Percentiles rank a stretch among this genome's conserved stretches.
These are phyloP conservation scores for Gonium pectorale DNA, from an alignment of 139 green algal species.

Conservation along the genomic window DNA sequence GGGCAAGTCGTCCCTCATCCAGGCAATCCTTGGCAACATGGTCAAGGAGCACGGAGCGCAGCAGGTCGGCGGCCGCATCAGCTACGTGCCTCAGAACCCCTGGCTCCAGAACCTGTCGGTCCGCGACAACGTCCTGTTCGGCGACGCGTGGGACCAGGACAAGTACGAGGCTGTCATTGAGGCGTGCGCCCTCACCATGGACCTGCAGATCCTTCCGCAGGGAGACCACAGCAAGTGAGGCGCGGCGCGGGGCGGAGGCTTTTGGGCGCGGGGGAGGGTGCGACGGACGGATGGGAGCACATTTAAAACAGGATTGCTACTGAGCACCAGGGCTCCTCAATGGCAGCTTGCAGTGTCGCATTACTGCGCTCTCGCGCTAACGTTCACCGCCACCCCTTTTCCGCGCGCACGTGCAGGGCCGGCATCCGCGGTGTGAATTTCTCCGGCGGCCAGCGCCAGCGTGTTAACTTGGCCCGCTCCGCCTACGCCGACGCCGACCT, in stretches of 20 bases:
- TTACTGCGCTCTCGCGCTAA: neutral
- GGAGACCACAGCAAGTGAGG: constrained; percentile 65
- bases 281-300: neutral
- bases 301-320: neutral
- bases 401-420: constrained; percentile 26
- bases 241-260: neutral
- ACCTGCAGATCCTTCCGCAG: constrained; percentile 78
- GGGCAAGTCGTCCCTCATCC: constrained; percentile 61
- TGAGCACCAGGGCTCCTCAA: neutral
- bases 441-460: constrained; percentile 67
- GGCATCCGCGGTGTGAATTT: constrained; percentile 72
- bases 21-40: constrained; percentile 71
- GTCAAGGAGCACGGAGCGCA: constrained; percentile 44
- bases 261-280: constrained; percentile 57
- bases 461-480: constrained; percentile 56
- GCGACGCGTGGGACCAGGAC: constrained; percentile 60
- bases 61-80: constrained; percentile 47
- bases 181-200: constrained; percentile 71
- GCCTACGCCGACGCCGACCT: constrained; percentile 68
- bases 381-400: neutral
- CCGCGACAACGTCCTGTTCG: constrained; percentile 85
- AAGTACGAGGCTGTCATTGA: constrained; percentile 67
- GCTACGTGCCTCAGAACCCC: constrained; percentile 76
- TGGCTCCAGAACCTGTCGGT: constrained; percentile 91
- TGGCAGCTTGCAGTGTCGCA: neutral